These are phyloP conservation scores for Saitozyma sp. DNA, from an alignment of 768 basidiomycete species.

Conservation along the genomic window DNA sequence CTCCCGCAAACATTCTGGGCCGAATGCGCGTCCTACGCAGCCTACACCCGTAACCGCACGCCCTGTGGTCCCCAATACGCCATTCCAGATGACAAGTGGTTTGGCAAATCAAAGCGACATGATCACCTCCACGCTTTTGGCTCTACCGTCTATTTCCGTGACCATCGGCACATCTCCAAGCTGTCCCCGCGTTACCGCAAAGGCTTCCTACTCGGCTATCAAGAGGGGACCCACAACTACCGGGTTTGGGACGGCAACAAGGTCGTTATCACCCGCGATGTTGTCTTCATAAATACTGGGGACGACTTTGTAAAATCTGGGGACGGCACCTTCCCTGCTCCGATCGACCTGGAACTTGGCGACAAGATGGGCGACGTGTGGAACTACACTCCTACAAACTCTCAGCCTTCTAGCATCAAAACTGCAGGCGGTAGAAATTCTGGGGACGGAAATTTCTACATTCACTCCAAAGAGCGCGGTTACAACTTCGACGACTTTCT, in stretches of 20 bases:
- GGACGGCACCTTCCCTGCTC: background rate
- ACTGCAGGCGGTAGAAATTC: no score
- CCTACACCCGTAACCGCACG: constrained; percentile 8
- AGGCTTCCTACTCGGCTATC: constrained; percentile 1
- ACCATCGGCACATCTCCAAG: no score
- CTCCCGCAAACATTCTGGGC: constrained; percentile 6
- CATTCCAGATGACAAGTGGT: no score
- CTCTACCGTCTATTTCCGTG: background rate
- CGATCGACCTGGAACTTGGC: background rate
- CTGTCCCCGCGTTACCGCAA: background rate
- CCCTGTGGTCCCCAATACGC: background rate
- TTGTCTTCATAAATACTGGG: no score
- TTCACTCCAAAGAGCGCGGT: no score
- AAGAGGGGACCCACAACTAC: background rate
- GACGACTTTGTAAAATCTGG: no score
- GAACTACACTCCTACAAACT: constrained; percentile 6
- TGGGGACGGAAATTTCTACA: no score
- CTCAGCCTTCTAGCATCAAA: no score
- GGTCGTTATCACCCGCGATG: constrained; percentile 1
- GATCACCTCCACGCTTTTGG: constrained; percentile 5
- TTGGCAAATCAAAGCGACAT: no score
- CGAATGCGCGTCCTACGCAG: constrained; percentile 3
- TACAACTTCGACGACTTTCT: no score
- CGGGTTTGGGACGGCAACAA: background rate
- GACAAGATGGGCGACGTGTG: background rate